Conservation (phyloP, 2,329 filamentous ascomycete species). For the Fusarium sp. region DNA sequence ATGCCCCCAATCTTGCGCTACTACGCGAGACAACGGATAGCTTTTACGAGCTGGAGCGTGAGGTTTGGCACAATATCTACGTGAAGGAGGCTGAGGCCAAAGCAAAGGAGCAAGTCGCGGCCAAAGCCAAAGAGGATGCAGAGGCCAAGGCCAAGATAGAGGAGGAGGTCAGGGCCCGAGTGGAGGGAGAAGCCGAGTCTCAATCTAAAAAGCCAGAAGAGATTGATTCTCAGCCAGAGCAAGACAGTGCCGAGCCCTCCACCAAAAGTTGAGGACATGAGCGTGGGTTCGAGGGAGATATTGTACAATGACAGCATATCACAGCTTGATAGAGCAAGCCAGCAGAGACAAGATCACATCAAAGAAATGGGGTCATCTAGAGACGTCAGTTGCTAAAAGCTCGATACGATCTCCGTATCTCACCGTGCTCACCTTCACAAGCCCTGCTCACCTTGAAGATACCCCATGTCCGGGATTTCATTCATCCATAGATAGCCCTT, state of each 20-base stretch:
- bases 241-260: not conserved
- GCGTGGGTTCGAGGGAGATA: not conserved
- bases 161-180: not conserved
- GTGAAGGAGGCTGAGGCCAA: not conserved
- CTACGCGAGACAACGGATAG: not conserved
- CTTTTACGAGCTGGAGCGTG: constrained; percentile 70
- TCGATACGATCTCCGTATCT: not conserved
- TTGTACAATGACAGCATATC: not conserved
- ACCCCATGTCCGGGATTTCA: not conserved
- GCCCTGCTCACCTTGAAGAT: not conserved
- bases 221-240: not conserved
- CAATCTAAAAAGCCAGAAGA: not conserved
- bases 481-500: not conserved
- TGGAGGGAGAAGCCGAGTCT: not conserved
- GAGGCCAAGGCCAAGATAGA: not conserved
- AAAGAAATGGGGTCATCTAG: not conserved
- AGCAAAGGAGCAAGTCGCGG: not conserved
- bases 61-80: constrained; percentile 65
- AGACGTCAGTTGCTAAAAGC: not conserved
- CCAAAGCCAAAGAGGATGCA: not conserved
- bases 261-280: not conserved
- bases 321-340: not conserved
- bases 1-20: not conserved
- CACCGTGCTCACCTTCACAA: not conserved
- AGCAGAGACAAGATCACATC: not conserved